A percentile compares a stretch with the other conserved stretches of the same genome.
These are phyloP conservation scores for Globisporangium mamillatum DNA, from an alignment of 352 stramenopile genomes.

Conservation along the genomic window DNA sequence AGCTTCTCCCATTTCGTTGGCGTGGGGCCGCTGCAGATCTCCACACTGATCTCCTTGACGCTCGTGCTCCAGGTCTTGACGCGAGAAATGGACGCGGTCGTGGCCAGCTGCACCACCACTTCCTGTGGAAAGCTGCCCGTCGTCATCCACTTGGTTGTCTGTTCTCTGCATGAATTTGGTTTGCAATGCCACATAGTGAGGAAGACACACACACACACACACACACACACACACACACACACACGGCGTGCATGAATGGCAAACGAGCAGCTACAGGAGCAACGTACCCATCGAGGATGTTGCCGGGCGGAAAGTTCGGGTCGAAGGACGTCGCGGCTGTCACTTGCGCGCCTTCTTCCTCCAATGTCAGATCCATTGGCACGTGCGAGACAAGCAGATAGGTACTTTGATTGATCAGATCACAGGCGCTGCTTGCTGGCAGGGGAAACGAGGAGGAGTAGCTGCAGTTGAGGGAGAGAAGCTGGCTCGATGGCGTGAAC, in stretches of 20 bases:
- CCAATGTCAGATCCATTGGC: conserved; percentile 73
- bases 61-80: conserved; percentile 82
- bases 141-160: conserved; percentile 79
- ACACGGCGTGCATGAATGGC: not conserved
- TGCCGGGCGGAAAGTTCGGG: conserved; percentile 58
- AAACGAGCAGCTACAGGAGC: not conserved
- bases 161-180: conserved; percentile 40
- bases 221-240: too few species aligned
- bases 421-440: not conserved
- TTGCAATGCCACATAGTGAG: not conserved
- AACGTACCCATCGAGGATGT: conserved; percentile 75
- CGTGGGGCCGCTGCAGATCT: conserved; percentile 62
- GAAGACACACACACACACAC: too few species aligned
- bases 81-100: conserved; percentile 65
- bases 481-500: not conserved
- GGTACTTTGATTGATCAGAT: not conserved
- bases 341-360: conserved; percentile 81
- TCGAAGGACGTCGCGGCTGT: conserved; percentile 79
- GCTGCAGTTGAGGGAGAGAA: not conserved
- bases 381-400: not conserved
- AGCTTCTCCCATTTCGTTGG: conserved; percentile 83
- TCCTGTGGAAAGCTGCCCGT: conserved; percentile 81
- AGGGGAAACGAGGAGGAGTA: not conserved
- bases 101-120: conserved; percentile 78
- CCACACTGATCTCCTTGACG: conserved; percentile 66